Evolutionary conservation across 2,329 filamentous ascomycete genomes (phyloP).

Genomic region (Teratosphaeria viscida): DNA sequence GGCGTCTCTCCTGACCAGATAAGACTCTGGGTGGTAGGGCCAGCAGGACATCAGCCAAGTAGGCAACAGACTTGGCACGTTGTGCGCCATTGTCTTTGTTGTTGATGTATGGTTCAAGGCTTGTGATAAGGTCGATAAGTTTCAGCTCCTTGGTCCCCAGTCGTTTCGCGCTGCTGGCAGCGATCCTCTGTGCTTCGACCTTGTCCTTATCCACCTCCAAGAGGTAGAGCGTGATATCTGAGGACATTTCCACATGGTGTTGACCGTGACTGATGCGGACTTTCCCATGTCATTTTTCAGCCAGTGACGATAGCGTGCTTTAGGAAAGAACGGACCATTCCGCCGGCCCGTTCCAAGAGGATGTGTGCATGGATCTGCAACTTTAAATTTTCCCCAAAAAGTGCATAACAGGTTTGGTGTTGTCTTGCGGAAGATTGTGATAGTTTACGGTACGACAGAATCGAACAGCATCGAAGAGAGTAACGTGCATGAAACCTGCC

Average conservation of each 20-base stretch:
- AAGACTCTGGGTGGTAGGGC: constrained; percentile 45
- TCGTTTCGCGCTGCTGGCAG: constrained; percentile 34
- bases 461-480: not conserved
- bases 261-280: not conserved
- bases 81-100: constrained; percentile 49
- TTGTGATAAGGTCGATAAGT: constrained; percentile 52
- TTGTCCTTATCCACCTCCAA: constrained; percentile 40
- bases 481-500: not conserved
- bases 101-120: constrained; percentile 56
- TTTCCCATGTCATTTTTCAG: not conserved
- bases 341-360: not conserved
- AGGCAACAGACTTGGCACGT: constrained; percentile 47
- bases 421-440: not conserved
- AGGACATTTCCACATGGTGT: constrained; percentile 32
- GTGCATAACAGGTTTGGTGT: not conserved
- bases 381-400: not conserved
- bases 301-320: not conserved
- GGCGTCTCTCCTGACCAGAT: constrained; percentile 48
- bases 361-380: not conserved
- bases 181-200: constrained; percentile 34
- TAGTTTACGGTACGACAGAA: not conserved
- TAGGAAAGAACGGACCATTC: not conserved
- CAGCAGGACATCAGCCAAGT: constrained; percentile 41
- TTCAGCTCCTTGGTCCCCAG: constrained; percentile 50
- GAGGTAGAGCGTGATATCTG: constrained; percentile 42